Evolutionary conservation across 1,284 basidiomycete species (phyloP).

Genomic region (Apiotrichum montevideense): DNA sequence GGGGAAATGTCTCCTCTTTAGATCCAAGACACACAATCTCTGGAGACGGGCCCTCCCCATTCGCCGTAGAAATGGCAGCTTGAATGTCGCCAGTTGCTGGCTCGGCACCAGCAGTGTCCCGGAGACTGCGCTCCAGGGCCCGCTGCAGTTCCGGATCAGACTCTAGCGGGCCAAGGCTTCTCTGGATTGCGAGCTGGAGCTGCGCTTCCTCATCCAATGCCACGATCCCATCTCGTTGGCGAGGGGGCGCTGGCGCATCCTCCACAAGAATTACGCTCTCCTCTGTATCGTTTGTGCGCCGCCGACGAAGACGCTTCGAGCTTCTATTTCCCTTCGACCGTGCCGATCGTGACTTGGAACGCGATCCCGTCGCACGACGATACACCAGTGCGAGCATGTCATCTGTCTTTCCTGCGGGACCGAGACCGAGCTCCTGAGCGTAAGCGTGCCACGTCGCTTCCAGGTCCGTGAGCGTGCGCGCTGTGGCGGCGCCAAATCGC

Average conservation of each 20-base stretch:
- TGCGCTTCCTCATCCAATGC: constrained; percentile 18
- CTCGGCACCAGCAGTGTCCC: too few species aligned
- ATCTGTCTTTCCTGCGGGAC: constrained; percentile 26
- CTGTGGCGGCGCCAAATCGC: constrained; percentile 20
- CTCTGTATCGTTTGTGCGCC: too few species aligned
- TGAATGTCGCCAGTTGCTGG: too few species aligned
- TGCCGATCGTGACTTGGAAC: not conserved
- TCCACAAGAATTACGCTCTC: too few species aligned
- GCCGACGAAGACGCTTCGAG: too few species aligned
- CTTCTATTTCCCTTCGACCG: constrained; percentile 12
- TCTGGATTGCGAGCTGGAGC: constrained; percentile 25
- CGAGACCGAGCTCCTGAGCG: constrained; percentile 38
- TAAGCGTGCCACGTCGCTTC: constrained; percentile 35
- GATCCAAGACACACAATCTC: too few species aligned
- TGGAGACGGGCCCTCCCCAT: too few species aligned
- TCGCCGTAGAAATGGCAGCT: too few species aligned
- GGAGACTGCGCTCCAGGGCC: too few species aligned
- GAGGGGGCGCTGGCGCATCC: too few species aligned
- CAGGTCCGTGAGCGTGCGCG: constrained; percentile 34
- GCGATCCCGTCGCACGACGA: constrained; percentile 26
- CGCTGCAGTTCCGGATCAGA: not conserved
- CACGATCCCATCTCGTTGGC: not conserved
- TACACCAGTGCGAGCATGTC: constrained; percentile 45
- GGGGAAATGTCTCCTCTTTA: too few species aligned
- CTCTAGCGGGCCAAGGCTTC: constrained; percentile 9